Percentiles rank a stretch among this genome's conserved stretches.
Evolutionary conservation across 2,329 filamentous ascomycete species (phyloP).

Genomic region (Aureobasidium subglaciale): DNA sequence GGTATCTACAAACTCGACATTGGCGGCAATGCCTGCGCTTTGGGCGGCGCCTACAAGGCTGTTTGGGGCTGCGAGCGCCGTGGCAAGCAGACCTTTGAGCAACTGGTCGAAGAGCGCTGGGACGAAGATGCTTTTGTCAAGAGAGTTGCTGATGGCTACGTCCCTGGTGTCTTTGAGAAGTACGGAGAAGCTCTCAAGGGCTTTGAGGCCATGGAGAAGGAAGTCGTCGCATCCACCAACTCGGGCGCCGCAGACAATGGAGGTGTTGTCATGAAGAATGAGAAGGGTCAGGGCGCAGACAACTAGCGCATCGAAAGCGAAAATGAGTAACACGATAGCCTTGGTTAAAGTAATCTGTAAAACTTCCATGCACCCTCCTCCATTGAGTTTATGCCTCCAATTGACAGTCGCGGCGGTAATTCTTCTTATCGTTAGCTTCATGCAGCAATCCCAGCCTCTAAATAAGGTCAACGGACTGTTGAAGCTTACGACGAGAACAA

Average conservation of each 20-base stretch:
- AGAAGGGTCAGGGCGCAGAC: too few species aligned
- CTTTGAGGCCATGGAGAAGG: conserved; percentile 68
- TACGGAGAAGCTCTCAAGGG: conserved; percentile 72
- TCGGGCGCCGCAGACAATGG: conserved; percentile 15
- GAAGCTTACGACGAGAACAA: too few species aligned
- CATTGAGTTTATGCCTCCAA: too few species aligned
- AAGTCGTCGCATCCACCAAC: conserved; percentile 43
- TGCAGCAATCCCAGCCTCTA: too few species aligned
- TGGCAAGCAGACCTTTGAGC: conserved; percentile 69
- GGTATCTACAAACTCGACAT: conserved; percentile 92
- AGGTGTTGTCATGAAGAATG: conserved; percentile 16
- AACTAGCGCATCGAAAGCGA: too few species aligned
- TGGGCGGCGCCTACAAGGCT: conserved; percentile 93
- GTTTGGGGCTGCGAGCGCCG: conserved; percentile 78
- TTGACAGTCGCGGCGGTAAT: too few species aligned
- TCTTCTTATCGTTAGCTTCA: too few species aligned
- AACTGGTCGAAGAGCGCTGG: conserved; percentile 78
- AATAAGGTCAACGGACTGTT: too few species aligned
- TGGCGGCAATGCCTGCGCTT: conserved; percentile 87
- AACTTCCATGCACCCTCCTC: too few species aligned
- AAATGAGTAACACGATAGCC: too few species aligned
- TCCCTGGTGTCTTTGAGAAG: conserved; percentile 62
- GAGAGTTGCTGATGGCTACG: conserved; percentile 76
- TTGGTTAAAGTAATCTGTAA: too few species aligned
- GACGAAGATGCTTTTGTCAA: conserved; percentile 74